Base-by-base conservation (phyloP, 2,329 filamentous ascomycete species). In the Trichoderma sp. region DNA sequence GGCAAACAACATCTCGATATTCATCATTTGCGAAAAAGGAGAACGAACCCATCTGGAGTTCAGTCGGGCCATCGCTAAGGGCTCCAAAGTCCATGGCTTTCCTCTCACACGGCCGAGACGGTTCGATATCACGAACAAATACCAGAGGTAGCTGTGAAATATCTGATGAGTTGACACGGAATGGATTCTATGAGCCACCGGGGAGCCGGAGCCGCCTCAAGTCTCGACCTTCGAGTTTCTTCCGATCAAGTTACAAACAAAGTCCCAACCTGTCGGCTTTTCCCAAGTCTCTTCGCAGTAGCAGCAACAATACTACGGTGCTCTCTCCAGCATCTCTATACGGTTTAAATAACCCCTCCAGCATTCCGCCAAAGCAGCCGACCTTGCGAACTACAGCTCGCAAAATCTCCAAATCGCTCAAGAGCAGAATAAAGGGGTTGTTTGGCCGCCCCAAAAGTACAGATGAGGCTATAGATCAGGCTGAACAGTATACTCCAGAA, bases 351-450 rank as follows among this genome's bases (percentile, higher is more conserved):
- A 70, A 74, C 8, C 8, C 73, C 4, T 65, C 73, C 8, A 47
- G 5, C 21, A 21, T 67, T 27, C 31, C 64, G 37, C 16, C 6
- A 27, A 81, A 77, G 63, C 75, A 75, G 11, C 70, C 72, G 8
- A 75, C 76, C 4, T 73, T 89, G 33, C 83, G 82, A 57, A 79
- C 81, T 35, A 88, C 85, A 62, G 86, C 87, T 13, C 84, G 90
- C 29, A 89, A 88, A 37, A 86, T 89, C 16, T 92, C 91, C 0
- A 84, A 82, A 19, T 86, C 85, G 0, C 74, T 93, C 49, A 91
- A 85, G 74, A 85, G 83, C 59, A 91, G 84, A 69, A 74, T 93
- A 70, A 90, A 85, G 76, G 79, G 74, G 3, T 62, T 82, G 1
- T 81, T 82, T 60, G 73, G 74, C 21, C 73, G 75, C 52, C 68